Conservation (phyloP, 2,329 filamentous ascomycete genomes). For the Fusarium musae region DNA sequence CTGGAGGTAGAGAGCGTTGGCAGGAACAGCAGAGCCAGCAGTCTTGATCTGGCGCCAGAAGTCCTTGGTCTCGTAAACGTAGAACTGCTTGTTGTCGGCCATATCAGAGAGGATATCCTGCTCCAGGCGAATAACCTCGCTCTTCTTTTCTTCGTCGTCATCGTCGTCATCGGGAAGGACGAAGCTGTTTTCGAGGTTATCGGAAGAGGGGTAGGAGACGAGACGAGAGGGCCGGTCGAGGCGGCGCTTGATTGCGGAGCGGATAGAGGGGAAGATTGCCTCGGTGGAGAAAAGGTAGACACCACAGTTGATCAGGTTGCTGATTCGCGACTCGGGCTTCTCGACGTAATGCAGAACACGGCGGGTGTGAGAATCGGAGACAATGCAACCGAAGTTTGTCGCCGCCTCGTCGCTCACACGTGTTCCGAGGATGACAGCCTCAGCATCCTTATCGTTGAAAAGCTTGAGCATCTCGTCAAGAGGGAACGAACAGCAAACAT, state of each 20-base stretch:
- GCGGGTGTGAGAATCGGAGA: constrained; percentile 91
- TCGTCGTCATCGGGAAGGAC: constrained; percentile 62
- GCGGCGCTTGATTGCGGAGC: constrained; percentile 93
- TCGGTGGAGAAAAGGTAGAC: constrained; percentile 98
- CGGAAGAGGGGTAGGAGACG: constrained; percentile 93
- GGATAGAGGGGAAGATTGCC: constrained; percentile 95
- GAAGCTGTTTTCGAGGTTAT: constrained; percentile 81
- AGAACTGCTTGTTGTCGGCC: constrained; percentile 97
- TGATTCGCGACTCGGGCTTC: constrained; percentile 97
- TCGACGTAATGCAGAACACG: constrained; percentile 99
- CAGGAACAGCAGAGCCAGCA: constrained; percentile 93
- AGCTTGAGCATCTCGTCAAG: constrained; percentile 94
- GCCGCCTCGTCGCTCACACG: constrained; percentile 90
- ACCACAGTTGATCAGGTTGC: constrained; percentile 98
- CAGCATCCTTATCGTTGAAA: constrained; percentile 93
- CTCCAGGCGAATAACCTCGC: constrained; percentile 91
- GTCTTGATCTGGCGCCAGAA: constrained; percentile 99
- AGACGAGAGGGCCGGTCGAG: constrained; percentile 85
- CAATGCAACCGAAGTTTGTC: constrained; percentile 97
- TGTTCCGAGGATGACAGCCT: constrained; percentile 95
- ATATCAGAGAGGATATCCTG: constrained; percentile 97
- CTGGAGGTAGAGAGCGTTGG: constrained; percentile 95
- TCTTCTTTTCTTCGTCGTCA: constrained; percentile 81
- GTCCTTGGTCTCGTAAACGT: constrained; percentile 97
- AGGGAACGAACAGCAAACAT: constrained; percentile 99